These are phyloP conservation scores for Euclidium syriacum DNA, from an alignment of 345 rosid species.

Conservation along the genomic window DNA sequence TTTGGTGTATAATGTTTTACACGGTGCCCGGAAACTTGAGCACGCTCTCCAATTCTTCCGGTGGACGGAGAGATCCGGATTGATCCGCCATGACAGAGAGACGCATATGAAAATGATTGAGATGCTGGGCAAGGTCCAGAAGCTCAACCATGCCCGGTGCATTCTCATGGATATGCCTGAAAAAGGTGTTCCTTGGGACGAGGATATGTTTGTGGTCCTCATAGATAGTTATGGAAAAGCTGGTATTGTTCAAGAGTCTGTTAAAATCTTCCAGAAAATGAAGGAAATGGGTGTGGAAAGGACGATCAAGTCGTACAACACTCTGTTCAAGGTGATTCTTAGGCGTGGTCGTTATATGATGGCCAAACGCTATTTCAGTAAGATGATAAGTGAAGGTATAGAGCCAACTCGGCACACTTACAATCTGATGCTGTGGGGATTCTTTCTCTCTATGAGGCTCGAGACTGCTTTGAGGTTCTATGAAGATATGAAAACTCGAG, in stretches of 20 bases:
- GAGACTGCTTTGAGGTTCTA: slow-evolving; percentile 70
- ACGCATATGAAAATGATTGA: slow-evolving; percentile 73
- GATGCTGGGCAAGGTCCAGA: slow-evolving; percentile 63
- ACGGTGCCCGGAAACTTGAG: slow-evolving; percentile 60
- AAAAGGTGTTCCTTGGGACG: slow-evolving; percentile 79
- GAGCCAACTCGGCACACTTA: slow-evolving; percentile 75
- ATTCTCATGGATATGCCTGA: slow-evolving; percentile 83
- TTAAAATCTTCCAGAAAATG: slow-evolving; percentile 71
- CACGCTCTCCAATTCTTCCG: slow-evolving; percentile 94
- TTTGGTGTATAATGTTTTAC: slow-evolving; percentile 71
- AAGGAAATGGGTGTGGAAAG: slow-evolving; percentile 74
- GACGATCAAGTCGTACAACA: slow-evolving; percentile 63
- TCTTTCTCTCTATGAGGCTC: slow-evolving; percentile 65
- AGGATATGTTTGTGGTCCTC: slow-evolving; percentile 62
- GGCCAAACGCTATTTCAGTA: slow-evolving; percentile 82
- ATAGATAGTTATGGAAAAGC: slow-evolving; percentile 80
- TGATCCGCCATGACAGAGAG: slow-evolving; percentile 66
- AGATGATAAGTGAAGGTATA: slow-evolving; percentile 70
- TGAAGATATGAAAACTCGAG: slow-evolving; percentile 72
- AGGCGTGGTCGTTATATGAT: slow-evolving; percentile 86
- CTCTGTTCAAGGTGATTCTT: slow-evolving; percentile 68
- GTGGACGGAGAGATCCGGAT: slow-evolving; percentile 86
- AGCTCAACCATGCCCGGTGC: slow-evolving; percentile 83
- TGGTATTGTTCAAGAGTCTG: slow-evolving; percentile 86
- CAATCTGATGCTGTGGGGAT: slow-evolving; percentile 82